phyloP scores from a whole-genome alignment of 176 grass and related monocot genomes.

The Oryza officinalis region DNA sequence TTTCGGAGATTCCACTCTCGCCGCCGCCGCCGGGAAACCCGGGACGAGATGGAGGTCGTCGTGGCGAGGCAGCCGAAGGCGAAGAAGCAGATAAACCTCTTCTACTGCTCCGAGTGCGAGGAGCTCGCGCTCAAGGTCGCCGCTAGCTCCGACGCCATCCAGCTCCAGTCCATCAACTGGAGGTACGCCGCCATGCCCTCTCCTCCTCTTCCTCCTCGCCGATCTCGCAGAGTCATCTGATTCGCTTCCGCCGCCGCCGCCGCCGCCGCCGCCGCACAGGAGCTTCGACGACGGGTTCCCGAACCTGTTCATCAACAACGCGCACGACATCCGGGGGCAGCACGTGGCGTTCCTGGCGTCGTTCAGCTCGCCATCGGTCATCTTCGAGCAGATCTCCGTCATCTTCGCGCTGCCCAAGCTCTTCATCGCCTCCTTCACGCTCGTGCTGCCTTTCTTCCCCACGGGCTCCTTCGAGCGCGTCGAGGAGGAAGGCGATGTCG shows the following conservation, averaged over 20 bases:
- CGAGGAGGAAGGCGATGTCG: slow-evolving; percentile 96
- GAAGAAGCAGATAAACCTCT: slow-evolving; percentile 80
- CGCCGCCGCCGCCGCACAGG: slow-evolving; percentile 35
- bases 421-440: slow-evolving; percentile 87
- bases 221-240: neutral
- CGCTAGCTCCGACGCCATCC: slow-evolving; percentile 58
- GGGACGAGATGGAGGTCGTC: slow-evolving; percentile 39
- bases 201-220: neutral
- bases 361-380: slow-evolving; percentile 82
- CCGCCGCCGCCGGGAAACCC: neutral
- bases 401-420: slow-evolving; percentile 91
- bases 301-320: slow-evolving; percentile 94
- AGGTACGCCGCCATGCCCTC: slow-evolving; percentile 37
- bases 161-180: slow-evolving; percentile 87
- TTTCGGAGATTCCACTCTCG: neutral
- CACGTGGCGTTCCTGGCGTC: slow-evolving; percentile 97
- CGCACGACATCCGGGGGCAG: slow-evolving; percentile 82
- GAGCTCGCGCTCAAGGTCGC: slow-evolving; percentile 74
- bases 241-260: neutral
- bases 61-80: slow-evolving; percentile 45
- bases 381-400: slow-evolving; percentile 93
- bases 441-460: slow-evolving; percentile 96
- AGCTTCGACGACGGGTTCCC: slow-evolving; percentile 95
- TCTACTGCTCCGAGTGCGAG: slow-evolving; percentile 87
- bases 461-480: slow-evolving; percentile 95